A percentile compares a stretch with the other conserved stretches of the same genome.
These are phyloP conservation scores for Diplodia intermedia DNA, from an alignment of 2,329 filamentous ascomycete species.

Conservation along the genomic window DNA sequence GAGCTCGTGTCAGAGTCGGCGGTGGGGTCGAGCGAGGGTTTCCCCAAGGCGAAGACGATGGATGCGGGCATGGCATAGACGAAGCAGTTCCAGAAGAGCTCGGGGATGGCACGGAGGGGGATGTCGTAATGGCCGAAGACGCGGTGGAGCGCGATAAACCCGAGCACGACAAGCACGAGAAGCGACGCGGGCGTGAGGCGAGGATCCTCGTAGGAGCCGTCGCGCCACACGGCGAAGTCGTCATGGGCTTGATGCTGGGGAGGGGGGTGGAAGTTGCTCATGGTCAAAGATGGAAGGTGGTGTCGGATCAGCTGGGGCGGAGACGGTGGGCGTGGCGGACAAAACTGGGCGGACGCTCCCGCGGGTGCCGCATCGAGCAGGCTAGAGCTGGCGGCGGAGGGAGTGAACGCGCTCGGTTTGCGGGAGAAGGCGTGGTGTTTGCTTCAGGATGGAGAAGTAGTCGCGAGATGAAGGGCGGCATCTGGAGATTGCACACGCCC, in stretches of 20 bases:
- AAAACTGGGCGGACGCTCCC: constrained; percentile 20
- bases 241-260: background rate
- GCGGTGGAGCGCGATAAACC: constrained; percentile 35
- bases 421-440: background rate
- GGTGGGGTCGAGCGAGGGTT: constrained; percentile 32
- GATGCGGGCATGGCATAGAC: constrained; percentile 64
- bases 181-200: constrained; percentile 16
- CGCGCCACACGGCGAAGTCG: constrained; percentile 25
- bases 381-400: constrained; percentile 8
- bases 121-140: constrained; percentile 41
- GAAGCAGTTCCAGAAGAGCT: constrained; percentile 66
- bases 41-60: constrained; percentile 64
- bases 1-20: constrained; percentile 21
- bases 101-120: constrained; percentile 46
- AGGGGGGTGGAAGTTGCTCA: constrained; percentile 26
- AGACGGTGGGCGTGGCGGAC: constrained; percentile 16
- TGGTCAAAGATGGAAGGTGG: constrained; percentile 12
- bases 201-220: constrained; percentile 2
- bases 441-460: constrained; percentile 9
- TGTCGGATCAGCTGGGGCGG: constrained; percentile 29
- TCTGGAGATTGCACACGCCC: constrained; percentile 25
- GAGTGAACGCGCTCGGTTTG: constrained; percentile 4
- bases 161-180: constrained; percentile 30
- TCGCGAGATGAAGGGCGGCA: constrained; percentile 29
- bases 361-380: constrained; percentile 30